phyloP scores from a whole-genome alignment of 2,329 filamentous ascomycete genomes.

The Malbranchea zuffiana region DNA sequence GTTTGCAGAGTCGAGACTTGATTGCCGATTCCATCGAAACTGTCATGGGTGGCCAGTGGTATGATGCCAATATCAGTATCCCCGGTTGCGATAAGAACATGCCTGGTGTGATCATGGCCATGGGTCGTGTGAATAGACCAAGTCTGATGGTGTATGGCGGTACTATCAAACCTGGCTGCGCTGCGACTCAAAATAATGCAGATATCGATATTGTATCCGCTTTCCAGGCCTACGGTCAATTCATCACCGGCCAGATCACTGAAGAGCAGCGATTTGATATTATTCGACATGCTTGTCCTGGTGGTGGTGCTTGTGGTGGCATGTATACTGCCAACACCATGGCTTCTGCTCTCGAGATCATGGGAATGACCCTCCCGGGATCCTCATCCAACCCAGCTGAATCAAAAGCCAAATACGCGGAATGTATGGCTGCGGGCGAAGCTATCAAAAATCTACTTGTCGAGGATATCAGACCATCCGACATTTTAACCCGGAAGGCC shows the following conservation, averaged over 20 bases:
- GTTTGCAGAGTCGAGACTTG: constrained; percentile 84
- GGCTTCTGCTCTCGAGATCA: constrained; percentile 61
- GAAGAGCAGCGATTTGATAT: constrained; percentile 91
- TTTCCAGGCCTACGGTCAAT: constrained; percentile 96
- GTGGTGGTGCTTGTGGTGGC: constrained; percentile 71
- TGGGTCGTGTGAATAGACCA: constrained; percentile 88
- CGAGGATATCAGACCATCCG: constrained; percentile 64
- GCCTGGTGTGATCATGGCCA: constrained; percentile 84
- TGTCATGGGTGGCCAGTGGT: constrained; percentile 98
- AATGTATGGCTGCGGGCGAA: constrained; percentile 60
- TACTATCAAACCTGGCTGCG: constrained; percentile 84
- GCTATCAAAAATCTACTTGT: constrained; percentile 64
- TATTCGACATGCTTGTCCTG: constrained; percentile 81
- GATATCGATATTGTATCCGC: constrained; percentile 90
- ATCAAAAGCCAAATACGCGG: constrained; percentile 57
- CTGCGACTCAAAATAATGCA: constrained; percentile 57
- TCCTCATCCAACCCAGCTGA: constrained; percentile 72
- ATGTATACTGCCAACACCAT: constrained; percentile 75
- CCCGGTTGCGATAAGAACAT: constrained; percentile 99
- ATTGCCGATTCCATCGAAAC: constrained; percentile 98
- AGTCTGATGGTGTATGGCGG: constrained; percentile 97
- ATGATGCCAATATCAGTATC: constrained; percentile 92
- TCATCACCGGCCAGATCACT: constrained; percentile 78
- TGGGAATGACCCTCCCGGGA: constrained; percentile 70
- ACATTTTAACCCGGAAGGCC: constrained; percentile 68